A percentile compares a stretch with the other conserved stretches of the same genome.
Evolutionary conservation across 345 rosid species (phyloP).

Genomic region (Eucalyptus leucophloia): DNA sequence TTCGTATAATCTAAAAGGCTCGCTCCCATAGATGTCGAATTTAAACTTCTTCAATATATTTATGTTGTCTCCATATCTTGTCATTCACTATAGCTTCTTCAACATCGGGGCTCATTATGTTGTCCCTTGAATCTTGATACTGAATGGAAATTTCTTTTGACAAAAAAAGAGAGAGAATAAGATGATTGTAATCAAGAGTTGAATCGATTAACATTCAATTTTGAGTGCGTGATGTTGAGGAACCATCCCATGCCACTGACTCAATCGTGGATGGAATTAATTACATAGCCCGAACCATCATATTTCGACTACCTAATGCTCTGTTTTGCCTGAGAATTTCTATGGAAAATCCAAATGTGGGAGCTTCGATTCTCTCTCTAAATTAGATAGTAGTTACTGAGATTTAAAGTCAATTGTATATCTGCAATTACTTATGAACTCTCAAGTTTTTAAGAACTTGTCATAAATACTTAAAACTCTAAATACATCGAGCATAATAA

Average conservation of each 20-base stretch:
- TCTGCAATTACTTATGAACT: neutral
- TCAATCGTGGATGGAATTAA: neutral
- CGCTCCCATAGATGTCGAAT: accelerated
- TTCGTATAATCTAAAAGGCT: too few relatives aligned
- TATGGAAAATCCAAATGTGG: neutral
- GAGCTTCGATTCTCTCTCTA: neutral
- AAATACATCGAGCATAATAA: neutral
- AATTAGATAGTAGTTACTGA: neutral
- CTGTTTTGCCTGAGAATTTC: neutral
- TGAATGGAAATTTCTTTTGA: too few relatives aligned
- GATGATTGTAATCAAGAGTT: neutral
- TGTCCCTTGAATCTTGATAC: too few relatives aligned
- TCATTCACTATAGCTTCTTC: too few relatives aligned
- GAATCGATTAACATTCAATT: neutral
- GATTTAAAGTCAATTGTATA: neutral
- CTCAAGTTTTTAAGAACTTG: neutral
- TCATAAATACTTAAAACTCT: neutral
- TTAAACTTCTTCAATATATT: too few relatives aligned
- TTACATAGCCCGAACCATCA: neutral
- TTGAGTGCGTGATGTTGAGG: neutral
- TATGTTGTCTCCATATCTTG: too few relatives aligned
- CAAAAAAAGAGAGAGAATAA: too few relatives aligned
- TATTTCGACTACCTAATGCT: neutral
- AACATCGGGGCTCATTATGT: too few relatives aligned
- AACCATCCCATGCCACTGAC: neutral